Conservation (phyloP, 179 eudicot genomes). For the Gypsophila paniculata region DNA sequence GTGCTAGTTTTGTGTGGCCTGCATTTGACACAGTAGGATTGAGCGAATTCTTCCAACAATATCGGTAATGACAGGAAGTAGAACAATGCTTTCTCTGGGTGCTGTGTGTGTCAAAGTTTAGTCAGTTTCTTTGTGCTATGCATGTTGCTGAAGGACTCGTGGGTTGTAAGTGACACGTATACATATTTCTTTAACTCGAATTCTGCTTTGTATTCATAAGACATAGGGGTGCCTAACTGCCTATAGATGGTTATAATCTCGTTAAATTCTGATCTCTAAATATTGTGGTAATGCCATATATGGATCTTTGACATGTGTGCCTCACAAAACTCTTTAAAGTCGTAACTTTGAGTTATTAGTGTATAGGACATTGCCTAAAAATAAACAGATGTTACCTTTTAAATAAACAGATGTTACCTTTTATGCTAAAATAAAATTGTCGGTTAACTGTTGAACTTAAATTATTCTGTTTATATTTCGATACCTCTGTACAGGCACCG, state of each 20-base stretch:
- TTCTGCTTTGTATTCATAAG: background rate
- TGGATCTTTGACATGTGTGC: background rate
- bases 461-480: background rate
- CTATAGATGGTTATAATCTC: background rate
- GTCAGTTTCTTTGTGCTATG: background rate
- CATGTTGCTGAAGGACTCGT: background rate
- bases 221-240: background rate
- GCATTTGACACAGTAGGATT: background rate
- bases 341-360: background rate
- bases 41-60: background rate
- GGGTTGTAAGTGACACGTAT: background rate
- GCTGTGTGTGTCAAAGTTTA: background rate
- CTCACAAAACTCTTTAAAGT: background rate
- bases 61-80: background rate
- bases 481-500: constrained; percentile 18
- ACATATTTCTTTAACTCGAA: background rate
- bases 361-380: background rate
- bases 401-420: background rate
- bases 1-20: background rate
- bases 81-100: background rate
- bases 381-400: background rate
- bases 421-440: background rate
- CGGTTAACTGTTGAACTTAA: background rate
- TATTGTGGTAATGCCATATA: background rate
- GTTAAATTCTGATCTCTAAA: background rate